phyloP scores from a whole-genome alignment of 2,329 filamentous ascomycete species.

The Fusarium veterinarium region DNA sequence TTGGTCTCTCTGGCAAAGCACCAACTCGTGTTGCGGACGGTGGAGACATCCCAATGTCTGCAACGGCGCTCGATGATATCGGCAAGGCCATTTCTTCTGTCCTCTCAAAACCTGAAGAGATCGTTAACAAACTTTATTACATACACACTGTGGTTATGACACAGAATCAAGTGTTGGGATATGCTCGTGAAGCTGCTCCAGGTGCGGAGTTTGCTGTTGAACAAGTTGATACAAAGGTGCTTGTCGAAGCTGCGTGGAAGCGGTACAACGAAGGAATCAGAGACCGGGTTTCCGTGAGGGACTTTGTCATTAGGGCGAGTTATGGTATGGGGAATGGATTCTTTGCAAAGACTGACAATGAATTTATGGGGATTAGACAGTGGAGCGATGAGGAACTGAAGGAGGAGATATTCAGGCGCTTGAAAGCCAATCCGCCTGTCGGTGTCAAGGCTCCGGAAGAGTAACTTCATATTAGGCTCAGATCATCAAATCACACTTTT shows the following conservation, averaged over 20 bases:
- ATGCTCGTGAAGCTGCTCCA: not conserved
- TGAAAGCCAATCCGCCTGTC: fast-evolving
- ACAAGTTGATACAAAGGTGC: not conserved
- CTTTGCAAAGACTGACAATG: constrained; percentile 1
- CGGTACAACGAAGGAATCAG: not conserved
- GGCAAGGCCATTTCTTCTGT: not conserved
- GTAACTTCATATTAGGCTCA: not conserved
- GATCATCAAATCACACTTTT: too few species aligned
- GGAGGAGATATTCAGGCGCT: not conserved
- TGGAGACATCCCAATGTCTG: not conserved
- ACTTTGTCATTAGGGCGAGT: not conserved
- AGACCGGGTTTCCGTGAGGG: not conserved
- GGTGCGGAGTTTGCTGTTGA: not conserved
- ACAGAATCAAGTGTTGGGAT: not conserved
- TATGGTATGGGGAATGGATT: not conserved
- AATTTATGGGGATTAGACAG: not conserved
- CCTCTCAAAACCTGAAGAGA: not conserved
- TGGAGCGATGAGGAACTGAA: not conserved
- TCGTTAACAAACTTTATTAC: not conserved
- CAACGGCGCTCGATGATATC: not conserved
- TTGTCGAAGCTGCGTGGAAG: constrained; percentile 13
- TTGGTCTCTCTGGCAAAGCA: not conserved
- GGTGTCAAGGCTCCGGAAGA: fast-evolving
- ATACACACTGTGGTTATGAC: constrained; percentile 9
- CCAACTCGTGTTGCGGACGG: not conserved